phyloP scores from a whole-genome alignment of 352 stramenopile species.

The Globisporangium carolinianum region DNA sequence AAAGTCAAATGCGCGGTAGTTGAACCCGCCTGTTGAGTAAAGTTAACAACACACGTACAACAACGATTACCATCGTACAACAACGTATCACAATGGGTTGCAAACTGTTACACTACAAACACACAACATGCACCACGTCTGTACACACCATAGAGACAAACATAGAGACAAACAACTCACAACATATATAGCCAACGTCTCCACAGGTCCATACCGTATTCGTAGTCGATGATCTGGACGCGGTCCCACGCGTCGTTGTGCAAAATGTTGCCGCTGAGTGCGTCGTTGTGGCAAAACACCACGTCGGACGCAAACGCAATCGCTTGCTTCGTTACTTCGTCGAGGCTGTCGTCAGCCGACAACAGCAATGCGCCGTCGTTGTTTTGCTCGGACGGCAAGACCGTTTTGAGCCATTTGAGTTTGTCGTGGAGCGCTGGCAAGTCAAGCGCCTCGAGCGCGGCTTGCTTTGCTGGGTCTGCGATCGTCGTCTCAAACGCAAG shows the following conservation, averaged over 20 bases:
- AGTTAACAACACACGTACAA: not conserved
- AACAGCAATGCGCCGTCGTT: slow-evolving; percentile 51
- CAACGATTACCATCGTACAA: not conserved
- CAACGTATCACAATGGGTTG: not conserved
- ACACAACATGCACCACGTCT: no score
- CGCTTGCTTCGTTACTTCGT: slow-evolving; percentile 76
- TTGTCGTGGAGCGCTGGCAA: slow-evolving; percentile 51
- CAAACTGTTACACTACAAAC: no score
- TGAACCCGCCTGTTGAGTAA: slow-evolving; percentile 67
- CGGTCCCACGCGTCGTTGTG: slow-evolving; percentile 69
- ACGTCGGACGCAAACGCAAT: slow-evolving; percentile 69
- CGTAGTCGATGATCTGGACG: slow-evolving; percentile 94
- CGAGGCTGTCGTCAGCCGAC: slow-evolving; percentile 28
- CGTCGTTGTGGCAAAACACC: slow-evolving; percentile 93
- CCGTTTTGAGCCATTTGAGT: slow-evolving; percentile 76
- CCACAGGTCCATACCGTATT: slow-evolving; percentile 56
- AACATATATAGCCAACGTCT: not conserved
- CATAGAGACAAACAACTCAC: not conserved
- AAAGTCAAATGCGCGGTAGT: slow-evolving; percentile 92
- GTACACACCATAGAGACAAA: not conserved
- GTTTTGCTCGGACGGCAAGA: slow-evolving; percentile 72
- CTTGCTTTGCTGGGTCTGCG: slow-evolving; percentile 49
- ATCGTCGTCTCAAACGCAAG: slow-evolving; percentile 60
- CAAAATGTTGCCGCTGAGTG: slow-evolving; percentile 85
- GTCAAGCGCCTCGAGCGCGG: slow-evolving; percentile 53